Evolutionary conservation across 1,284 basidiomycete species (phyloP), one percentile per base, ranked within the genome.

Genomic region (Stereum hirsutum): DNA sequence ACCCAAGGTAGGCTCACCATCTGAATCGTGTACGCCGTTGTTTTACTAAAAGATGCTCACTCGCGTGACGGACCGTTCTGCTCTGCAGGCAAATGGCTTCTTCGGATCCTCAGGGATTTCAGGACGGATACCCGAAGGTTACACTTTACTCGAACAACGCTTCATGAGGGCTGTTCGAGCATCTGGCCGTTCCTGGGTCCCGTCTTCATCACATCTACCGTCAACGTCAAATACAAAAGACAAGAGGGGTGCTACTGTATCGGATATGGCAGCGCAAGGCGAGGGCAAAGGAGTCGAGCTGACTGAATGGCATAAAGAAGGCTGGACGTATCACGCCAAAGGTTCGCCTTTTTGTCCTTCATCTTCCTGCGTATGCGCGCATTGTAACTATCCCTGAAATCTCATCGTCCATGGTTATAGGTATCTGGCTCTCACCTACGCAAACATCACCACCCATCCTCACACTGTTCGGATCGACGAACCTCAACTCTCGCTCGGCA

Each of bases 321-420:
- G 85, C 0, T 99, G 96, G 96, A 99, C 95, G 0, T 99, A 99
- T 65, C 95, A 99, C 57, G 89, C 93, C 25, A 99, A 98, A 75
- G 95, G 94, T 91, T 20, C 10, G 33, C 21, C 28, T 30, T n/a
- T n/a, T n/a, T n/a, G n/a, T n/a, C 28, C 28, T 30, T 30, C 28
- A 30, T n/a, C 28, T 8, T 8, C 28, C 8, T 30, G 28, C 8
- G 8, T 8, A 8, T 8, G 28, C n/a, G 8, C 10, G n/a, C 28
- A 8, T 30, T 8, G n/a, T n/a, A n/a, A 30, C n/a, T 30, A n/a
- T 8, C n/a, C 28, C 28, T 30, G 28, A n/a, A 30, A 8, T 8
- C 15, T 37, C 35, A 21, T 7, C 7, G 20, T 17, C 45, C 25
- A 35, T 27, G 27, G 36, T 43, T 24, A 35, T 50, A 93, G 91